A percentile compares a stretch with the other conserved stretches of the same genome.
These are phyloP conservation scores for Penicillium goetzii DNA, from an alignment of 495 filamentous ascomycete genomes.

Conservation along the genomic window DNA sequence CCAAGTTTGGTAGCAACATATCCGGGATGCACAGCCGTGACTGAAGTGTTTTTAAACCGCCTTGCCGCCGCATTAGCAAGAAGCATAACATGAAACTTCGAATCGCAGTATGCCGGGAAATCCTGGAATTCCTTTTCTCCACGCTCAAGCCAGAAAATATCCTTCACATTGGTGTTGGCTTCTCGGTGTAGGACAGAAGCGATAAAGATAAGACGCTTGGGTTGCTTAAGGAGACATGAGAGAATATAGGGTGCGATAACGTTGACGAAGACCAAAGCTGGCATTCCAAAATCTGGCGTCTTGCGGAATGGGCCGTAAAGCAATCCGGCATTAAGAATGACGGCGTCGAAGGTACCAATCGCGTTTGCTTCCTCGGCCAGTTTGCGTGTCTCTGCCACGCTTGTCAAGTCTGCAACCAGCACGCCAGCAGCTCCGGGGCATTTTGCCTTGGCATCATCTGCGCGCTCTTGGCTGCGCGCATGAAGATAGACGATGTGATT, in stretches of 20 bases:
- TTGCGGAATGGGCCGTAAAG: conserved; percentile 23
- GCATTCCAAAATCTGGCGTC: conserved; percentile 20
- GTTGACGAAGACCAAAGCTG: conserved; percentile 26
- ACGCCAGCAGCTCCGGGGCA: conserved; percentile 29
- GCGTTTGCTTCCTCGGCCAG: conserved; percentile 28
- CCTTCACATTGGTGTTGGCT: conserved; percentile 21
- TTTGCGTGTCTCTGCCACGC: conserved; percentile 19
- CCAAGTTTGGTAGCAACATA: conserved; percentile 24
- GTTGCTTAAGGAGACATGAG: conserved; percentile 20
- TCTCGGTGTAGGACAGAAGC: conserved; percentile 19
- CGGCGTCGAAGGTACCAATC: conserved; percentile 25
- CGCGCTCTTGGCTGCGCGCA: conserved; percentile 25
- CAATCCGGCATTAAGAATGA: conserved; percentile 29
- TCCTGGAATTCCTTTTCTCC: conserved; percentile 25
- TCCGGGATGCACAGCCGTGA: background rate
- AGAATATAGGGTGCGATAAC: conserved; percentile 28
- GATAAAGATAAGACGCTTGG: conserved; percentile 27
- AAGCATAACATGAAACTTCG: conserved; percentile 28
- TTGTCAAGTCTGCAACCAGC: conserved; percentile 27
- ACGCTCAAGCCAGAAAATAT: conserved; percentile 29
- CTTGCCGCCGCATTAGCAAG: conserved; percentile 24
- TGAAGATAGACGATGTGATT: conserved; percentile 31
- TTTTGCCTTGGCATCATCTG: conserved; percentile 18
- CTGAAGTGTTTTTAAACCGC: conserved; percentile 18
- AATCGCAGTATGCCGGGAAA: conserved; percentile 29